These are phyloP conservation scores for Andalucia godoyi DNA, from an alignment of 78 protist species.

Conservation along the genomic window DNA sequence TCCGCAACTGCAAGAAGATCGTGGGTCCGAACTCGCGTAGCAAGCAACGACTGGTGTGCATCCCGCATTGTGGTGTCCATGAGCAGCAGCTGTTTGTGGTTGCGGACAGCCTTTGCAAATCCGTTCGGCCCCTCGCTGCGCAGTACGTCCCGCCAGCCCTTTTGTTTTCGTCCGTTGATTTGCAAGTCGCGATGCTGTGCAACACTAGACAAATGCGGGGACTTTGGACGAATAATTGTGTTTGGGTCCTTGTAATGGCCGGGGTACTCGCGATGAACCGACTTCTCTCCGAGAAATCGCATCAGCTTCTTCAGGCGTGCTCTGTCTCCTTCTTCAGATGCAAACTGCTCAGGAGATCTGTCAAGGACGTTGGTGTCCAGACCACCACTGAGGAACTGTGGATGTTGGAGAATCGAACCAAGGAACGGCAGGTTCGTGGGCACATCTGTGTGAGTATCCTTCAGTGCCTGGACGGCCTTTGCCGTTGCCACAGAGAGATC, in stretches of 20 bases:
- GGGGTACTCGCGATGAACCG: no score
- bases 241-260: no score
- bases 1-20: conserved; percentile 45
- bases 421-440: conserved; percentile 22
- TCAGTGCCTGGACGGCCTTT: conserved; percentile 13
- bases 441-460: conserved; percentile 16
- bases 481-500: neutral
- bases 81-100: conserved; percentile 15
- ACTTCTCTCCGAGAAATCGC: conserved; percentile 40
- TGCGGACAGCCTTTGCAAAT: conserved; percentile 33
- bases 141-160: conserved; percentile 1
- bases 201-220: neutral
- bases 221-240: no score
- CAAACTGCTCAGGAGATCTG: conserved; percentile 19
- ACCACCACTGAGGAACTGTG: neutral
- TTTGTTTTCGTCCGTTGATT: neutral
- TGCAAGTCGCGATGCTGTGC: neutral
- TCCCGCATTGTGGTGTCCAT: conserved; percentile 81
- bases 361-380: conserved; percentile 14
- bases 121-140: conserved; percentile 38
- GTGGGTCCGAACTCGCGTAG: conserved; percentile 69
- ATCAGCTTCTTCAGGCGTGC: conserved; percentile 36
- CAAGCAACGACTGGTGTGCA: conserved; percentile 79
- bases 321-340: neutral
- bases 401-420: conserved; percentile 1